Conservation (phyloP, 208 protist species). For the Leishmania mexicana region DNA sequence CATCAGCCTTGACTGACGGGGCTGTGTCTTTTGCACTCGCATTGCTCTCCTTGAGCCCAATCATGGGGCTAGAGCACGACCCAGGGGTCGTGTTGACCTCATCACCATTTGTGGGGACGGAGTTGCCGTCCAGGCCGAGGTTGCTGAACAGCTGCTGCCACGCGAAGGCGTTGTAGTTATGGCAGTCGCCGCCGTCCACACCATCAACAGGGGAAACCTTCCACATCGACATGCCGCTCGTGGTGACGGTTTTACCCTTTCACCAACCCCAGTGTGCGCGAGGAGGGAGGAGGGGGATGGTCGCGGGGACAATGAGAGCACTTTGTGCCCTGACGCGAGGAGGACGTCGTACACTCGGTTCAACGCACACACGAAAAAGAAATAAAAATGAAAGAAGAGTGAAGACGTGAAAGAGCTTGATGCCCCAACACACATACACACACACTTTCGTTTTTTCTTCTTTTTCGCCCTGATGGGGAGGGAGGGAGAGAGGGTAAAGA, state of each 20-base stretch:
- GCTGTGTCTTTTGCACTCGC: not conserved
- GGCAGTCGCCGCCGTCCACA: not conserved
- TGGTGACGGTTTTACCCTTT: not conserved
- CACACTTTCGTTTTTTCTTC: not conserved
- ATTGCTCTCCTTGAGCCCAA: not conserved
- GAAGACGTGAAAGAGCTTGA: not conserved
- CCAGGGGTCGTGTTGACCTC: not conserved
- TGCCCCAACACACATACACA: not conserved
- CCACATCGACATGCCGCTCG: constrained; percentile 21
- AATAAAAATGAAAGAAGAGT: not conserved
- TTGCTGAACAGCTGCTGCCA: constrained; percentile 24
- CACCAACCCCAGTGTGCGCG: not conserved
- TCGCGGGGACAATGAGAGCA: not conserved
- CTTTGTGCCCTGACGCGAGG: not conserved
- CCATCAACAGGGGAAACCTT: not conserved
- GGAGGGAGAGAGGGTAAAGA: not conserved
- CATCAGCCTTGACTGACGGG: not conserved
- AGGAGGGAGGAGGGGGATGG: not conserved
- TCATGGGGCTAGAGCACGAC: not conserved
- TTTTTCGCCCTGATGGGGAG: not conserved
- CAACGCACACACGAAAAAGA: not conserved
- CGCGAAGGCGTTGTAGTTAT: constrained; percentile 13
- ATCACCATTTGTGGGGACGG: constrained; percentile 9
- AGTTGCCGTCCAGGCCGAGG: constrained; percentile 8
- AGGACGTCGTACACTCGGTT: not conserved